phyloP scores from a whole-genome alignment of 352 stramenopile genomes.

The Globisporangium spiculum region DNA sequence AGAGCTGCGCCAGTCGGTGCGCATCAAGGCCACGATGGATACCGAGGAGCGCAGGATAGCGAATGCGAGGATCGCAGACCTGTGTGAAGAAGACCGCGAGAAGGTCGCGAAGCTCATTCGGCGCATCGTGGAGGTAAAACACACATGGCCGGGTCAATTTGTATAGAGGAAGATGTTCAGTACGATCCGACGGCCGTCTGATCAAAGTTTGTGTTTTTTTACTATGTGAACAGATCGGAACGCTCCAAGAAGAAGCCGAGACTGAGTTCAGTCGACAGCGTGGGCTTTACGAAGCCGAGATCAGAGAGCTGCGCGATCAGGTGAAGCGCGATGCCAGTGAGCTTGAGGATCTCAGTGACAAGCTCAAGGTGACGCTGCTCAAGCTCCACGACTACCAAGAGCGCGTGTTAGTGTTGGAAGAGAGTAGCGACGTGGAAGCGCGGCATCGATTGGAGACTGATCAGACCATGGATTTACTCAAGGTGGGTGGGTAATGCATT shows the following conservation, averaged over 20 bases:
- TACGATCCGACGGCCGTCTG: not conserved
- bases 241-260: slow-evolving; percentile 58
- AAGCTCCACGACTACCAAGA: slow-evolving; percentile 54
- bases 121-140: slow-evolving; percentile 62
- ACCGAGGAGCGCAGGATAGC: slow-evolving; percentile 14
- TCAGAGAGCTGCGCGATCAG: slow-evolving; percentile 47
- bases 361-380: slow-evolving; percentile 38
- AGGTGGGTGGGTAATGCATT: slow-evolving; percentile 16
- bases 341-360: slow-evolving; percentile 49
- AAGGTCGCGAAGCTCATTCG: slow-evolving; percentile 80
- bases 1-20: slow-evolving; percentile 62
- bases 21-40: slow-evolving; percentile 50
- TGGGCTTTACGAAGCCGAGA: slow-evolving; percentile 37
- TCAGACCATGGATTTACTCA: slow-evolving; percentile 68
- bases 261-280: slow-evolving; percentile 43
- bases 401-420: slow-evolving; percentile 53
- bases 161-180: not conserved
- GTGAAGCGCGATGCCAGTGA: slow-evolving; percentile 41
- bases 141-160: not conserved
- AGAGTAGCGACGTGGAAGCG: slow-evolving; percentile 55
- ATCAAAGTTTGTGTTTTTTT: not conserved
- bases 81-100: slow-evolving; percentile 72
- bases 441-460: slow-evolving; percentile 50
- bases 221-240: slow-evolving; percentile 26
- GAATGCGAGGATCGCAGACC: slow-evolving; percentile 56